A percentile compares a stretch with the other conserved stretches of the same genome.
phyloP scores from a whole-genome alignment of 345 rosid species.

The Corchorus capsularis region DNA sequence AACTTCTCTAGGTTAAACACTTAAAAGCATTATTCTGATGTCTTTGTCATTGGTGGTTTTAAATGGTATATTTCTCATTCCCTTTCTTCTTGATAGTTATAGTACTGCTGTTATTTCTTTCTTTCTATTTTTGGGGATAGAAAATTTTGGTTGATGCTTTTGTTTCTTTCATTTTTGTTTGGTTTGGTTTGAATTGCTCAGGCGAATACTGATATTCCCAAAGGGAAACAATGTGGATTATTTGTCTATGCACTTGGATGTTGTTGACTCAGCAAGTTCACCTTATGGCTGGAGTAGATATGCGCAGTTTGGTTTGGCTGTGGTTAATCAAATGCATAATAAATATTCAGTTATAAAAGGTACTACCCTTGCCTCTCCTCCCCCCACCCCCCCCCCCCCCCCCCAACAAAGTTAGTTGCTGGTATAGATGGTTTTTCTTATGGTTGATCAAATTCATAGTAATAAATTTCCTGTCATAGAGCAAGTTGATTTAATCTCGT shows the following conservation, averaged over 20 bases:
- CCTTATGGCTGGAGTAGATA: conserved; percentile 96
- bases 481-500: not conserved
- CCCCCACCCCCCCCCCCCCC: too few relatives aligned
- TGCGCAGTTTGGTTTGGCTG: conserved; percentile 86
- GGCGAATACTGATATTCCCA: conserved; percentile 90
- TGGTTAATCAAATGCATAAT: conserved; percentile 75
- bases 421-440: not conserved
- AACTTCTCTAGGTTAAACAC: conserved; percentile 75
- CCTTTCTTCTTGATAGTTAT: not conserved
- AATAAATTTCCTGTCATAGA: too few relatives aligned
- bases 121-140: not conserved
- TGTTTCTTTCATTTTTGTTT: conserved; percentile 26
- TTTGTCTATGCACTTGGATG: conserved; percentile 95
- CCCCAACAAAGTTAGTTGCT: not conserved
- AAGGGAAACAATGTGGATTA: conserved; percentile 92
- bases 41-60: conserved; percentile 77
- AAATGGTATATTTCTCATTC: conserved; percentile 56
- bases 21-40: conserved; percentile 75
- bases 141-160: conserved; percentile 16
- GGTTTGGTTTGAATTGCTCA: conserved; percentile 33
- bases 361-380: conserved; percentile 28
- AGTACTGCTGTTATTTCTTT: conserved; percentile 13
- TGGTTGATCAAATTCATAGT: not conserved
- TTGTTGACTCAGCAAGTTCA: conserved; percentile 75
- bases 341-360: conserved; percentile 85